Evolutionary conservation across 176 grass and related monocot species (phyloP), one percentile per base, ranked within the genome.

Genomic region (Zoysia japonica): DNA sequence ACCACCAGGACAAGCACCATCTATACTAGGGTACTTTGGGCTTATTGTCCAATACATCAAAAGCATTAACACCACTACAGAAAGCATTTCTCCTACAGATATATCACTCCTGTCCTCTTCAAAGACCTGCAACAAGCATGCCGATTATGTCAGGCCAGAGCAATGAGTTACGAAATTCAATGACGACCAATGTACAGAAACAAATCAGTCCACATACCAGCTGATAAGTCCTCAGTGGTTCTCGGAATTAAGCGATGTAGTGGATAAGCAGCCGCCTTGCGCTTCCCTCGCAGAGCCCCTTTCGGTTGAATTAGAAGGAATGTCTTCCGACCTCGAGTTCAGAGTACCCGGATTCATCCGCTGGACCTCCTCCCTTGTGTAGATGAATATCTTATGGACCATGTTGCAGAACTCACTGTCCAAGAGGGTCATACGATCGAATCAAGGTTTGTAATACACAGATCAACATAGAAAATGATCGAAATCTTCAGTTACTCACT

Each of bases 381-480:
- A 95, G 80, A 99, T 93, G 81, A 87, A 93, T 47, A 99, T 99
- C 80, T 95, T 99, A 41, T 85, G 78, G 67, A 95, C 92, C 66
- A 99, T 99, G 69, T 72, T 84, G 61, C 96, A 99, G 60, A 99
- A 99, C 49, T 99, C 96, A 75, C 96, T 99, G 90, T 74, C 67
- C 81, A 75, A 42, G 38, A 54, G 46, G 14, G 55, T 40, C 73
- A 50, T 63, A 70, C 48, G 36, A 55, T 41, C 46, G 49, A 65
- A 39, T 88, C 12, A 86, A 20, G 11, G 19, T 72, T 72, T 77
- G 13, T 49, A n/a, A 60, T 70, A 15, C 43, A 67, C 17, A 65
- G 19, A 66, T 39, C 4, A 10, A 51, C 14, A 48, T 65, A 39
- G 75, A 6, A 57, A 64, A 70, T 3, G 36, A 76, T n/a, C 2